Base-by-base conservation (phyloP, 2,329 filamentous ascomycete genomes). In the Cercospora zeina region DNA sequence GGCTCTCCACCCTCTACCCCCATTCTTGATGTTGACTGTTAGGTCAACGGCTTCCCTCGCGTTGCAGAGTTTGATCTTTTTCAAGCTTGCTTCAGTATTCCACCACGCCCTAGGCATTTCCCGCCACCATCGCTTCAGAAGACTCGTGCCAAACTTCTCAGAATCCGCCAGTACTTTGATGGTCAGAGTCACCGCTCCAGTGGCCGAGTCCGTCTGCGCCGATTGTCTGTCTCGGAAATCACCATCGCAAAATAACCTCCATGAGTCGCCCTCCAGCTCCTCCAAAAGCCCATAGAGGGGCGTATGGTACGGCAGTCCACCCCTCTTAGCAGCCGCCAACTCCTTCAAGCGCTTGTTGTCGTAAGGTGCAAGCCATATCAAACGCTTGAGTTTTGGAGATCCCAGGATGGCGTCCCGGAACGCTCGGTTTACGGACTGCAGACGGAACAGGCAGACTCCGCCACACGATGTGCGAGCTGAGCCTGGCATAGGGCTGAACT, bases 31-130 rank as follows among this genome's bases (percentile, higher is more conserved):
- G 14, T 8, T 39, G 9, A 39, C 14, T 7, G 37, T 39, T n/a
- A 39, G 8, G 14, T 14, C 14, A 8, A 39, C 37, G 8, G 16
- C 9, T 9, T 7, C n/a, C n/a, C n/a, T n/a, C 5, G 24, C 27
- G 49, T 50, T 24, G 50, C 45, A 49, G 13, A 30, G 13, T n/a
- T 30, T 49, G 21, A 49, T 27, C 21, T 27, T 24, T 16, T n/a
- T 11, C 45, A 19, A 49, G 21, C 45, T 49, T 30, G 21, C 58
- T 50, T 19, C 58, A 16, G 34, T 34, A 34, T n/a, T 54, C 47
- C 39, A 37, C 39, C 37, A 39, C 7, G 14, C 37, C 9, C 16
- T n/a, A 8, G 37, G 37, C 37, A 39, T 39, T n/a, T 16, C 16
- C 2, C 14, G 16, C 14, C 9, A 16, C 5, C 5, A 14, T n/a